These are phyloP conservation scores for Phytophthora tubulina DNA, from an alignment of 352 stramenopile species.

Conservation along the genomic window DNA sequence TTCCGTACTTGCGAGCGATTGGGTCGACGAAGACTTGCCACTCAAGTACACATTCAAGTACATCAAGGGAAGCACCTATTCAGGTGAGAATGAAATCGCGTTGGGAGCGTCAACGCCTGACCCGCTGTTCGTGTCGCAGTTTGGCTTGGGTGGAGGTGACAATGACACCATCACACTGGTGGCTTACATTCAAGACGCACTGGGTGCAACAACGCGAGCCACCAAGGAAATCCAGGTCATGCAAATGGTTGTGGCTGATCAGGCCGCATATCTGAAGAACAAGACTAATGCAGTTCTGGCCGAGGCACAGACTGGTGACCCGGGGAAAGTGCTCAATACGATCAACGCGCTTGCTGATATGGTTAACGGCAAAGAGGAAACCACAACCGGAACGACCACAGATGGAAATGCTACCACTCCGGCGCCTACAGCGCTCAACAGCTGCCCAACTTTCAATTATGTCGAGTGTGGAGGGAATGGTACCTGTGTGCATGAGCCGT, in stretches of 20 bases:
- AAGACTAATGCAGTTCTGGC: conserved; percentile 64
- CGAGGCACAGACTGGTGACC: conserved; percentile 61
- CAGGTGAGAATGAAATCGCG: conserved; percentile 56
- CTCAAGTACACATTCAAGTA: conserved; percentile 82
- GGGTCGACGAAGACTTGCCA: conserved; percentile 75
- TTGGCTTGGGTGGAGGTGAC: conserved; percentile 60
- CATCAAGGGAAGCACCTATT: conserved; percentile 66
- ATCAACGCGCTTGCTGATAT: conserved; percentile 75
- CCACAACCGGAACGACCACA: conserved; percentile 31
- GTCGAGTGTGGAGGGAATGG: conserved; percentile 60
- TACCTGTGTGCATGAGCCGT: conserved; percentile 56
- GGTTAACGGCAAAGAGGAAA: conserved; percentile 63
- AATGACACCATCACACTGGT: conserved; percentile 76
- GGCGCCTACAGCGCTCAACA: conserved; percentile 51
- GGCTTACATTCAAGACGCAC: conserved; percentile 65
- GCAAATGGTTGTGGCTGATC: conserved; percentile 53
- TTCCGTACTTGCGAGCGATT: conserved; percentile 54
- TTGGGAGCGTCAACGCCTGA: conserved; percentile 65
- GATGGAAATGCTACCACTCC: conserved; percentile 26
- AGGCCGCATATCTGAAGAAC: conserved; percentile 62
- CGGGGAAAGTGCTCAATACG: conserved; percentile 65
- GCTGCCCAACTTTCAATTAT: conserved; percentile 53
- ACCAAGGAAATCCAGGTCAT: conserved; percentile 66
- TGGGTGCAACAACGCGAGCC: conserved; percentile 55
- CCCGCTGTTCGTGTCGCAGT: conserved; percentile 58